Percentiles rank a stretch among this genome's conserved stretches.
Evolutionary conservation across 106 monocot genomes (phyloP).

Genomic region (Platanthera zijinensis): DNA sequence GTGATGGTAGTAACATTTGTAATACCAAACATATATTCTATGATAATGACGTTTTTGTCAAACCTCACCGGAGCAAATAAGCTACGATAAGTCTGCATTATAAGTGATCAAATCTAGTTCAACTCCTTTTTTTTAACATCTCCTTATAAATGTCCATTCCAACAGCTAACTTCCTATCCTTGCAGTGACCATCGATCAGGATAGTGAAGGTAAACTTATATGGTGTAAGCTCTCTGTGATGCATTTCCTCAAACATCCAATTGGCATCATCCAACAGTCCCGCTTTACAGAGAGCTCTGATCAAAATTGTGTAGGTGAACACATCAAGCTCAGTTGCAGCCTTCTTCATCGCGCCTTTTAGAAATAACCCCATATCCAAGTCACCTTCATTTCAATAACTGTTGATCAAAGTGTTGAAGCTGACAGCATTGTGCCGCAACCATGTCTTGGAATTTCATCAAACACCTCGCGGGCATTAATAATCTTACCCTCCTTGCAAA

Average conservation of each 20-base stretch:
- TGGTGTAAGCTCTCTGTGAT: conserved; percentile 36
- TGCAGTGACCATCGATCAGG: conserved; percentile 75
- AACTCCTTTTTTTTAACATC: conserved; percentile 42
- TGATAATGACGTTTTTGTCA: no score
- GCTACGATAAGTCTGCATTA: no score
- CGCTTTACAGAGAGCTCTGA: conserved; percentile 37
- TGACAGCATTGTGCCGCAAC: conserved; percentile 41
- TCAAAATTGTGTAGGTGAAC: conserved; percentile 50
- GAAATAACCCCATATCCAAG: conserved; percentile 31
- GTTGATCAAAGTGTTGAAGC: conserved; percentile 70
- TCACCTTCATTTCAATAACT: conserved; percentile 50
- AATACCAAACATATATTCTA: no score
- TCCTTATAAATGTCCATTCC: conserved; percentile 41
- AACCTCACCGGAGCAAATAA: no score
- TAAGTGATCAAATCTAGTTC: conserved; percentile 51
- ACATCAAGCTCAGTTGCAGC: conserved; percentile 34
- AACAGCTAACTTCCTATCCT: conserved; percentile 28
- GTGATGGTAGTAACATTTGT: no score
- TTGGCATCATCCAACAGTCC: conserved; percentile 35
- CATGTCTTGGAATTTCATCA: conserved; percentile 28
- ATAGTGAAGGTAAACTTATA: conserved; percentile 44
- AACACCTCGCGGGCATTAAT: conserved; percentile 33
- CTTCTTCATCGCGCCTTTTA: conserved; percentile 39
- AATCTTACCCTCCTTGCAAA: conserved; percentile 42
- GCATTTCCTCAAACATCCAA: conserved; percentile 53